Conservation (phyloP, 768 basidiomycete species). For the Tylopilus subfusipes region DNA sequence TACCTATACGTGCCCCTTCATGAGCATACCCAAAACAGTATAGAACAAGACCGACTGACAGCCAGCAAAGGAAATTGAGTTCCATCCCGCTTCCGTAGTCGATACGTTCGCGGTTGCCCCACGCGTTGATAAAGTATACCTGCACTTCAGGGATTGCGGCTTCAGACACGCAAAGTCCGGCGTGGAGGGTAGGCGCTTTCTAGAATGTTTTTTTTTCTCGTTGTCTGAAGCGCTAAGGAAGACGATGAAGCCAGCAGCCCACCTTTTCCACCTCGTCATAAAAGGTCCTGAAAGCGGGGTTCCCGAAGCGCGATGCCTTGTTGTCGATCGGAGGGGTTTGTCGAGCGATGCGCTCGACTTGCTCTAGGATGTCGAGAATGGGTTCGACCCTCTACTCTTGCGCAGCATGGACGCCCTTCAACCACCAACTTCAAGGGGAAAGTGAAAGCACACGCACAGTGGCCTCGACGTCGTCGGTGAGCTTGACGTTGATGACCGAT, state of each 20-base stretch:
- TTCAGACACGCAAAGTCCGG: constrained; percentile 52
- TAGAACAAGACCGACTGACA: too few relatives aligned
- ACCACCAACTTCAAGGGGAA: not conserved
- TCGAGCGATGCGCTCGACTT: too few relatives aligned
- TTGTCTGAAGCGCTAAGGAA: not conserved
- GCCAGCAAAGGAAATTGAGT: constrained; percentile 93
- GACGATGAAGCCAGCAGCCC: constrained; percentile 38
- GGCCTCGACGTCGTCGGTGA: constrained; percentile 56
- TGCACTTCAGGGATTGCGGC: constrained; percentile 68
- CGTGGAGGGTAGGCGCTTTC: constrained; percentile 58
- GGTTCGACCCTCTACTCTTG: too few relatives aligned
- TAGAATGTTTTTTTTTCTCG: constrained; percentile 26
- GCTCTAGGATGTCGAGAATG: too few relatives aligned
- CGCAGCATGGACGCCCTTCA: constrained; percentile 4
- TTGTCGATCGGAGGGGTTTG: constrained; percentile 91
- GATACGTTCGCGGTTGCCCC: too few relatives aligned
- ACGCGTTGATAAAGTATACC: too few relatives aligned
- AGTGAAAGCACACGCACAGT: constrained; percentile 55
- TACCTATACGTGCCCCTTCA: too few relatives aligned
- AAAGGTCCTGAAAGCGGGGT: constrained; percentile 92
- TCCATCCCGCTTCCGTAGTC: constrained; percentile 99
- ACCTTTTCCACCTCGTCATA: too few relatives aligned
- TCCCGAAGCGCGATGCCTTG: constrained; percentile 89
- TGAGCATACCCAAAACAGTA: too few relatives aligned
- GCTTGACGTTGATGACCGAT: too few relatives aligned